Evolutionary conservation across 352 stramenopile genomes (phyloP).

Genomic region (Pythium apleroticum): DNA sequence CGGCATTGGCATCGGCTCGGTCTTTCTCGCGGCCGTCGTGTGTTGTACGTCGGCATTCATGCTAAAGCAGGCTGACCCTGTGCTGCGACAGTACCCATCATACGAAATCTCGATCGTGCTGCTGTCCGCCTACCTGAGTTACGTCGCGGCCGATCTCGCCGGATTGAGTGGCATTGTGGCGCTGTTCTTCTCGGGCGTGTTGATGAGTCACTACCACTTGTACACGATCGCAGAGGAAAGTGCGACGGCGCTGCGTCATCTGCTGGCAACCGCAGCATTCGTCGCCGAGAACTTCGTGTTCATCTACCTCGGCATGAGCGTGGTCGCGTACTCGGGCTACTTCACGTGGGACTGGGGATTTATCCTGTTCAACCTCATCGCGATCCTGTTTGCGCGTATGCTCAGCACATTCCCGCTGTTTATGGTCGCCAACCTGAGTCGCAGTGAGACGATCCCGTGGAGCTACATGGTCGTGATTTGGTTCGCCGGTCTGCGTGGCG

Average conservation of each 20-base stretch:
- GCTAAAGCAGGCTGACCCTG: conserved; percentile 74
- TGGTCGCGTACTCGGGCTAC: conserved; percentile 73
- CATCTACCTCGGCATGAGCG: conserved; percentile 85
- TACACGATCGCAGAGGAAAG: conserved; percentile 82
- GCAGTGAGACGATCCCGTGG: conserved; percentile 62
- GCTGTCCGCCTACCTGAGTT: conserved; percentile 80
- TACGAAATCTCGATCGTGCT: conserved; percentile 89
- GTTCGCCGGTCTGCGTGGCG: conserved; percentile 91
- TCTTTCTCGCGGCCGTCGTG: conserved; percentile 66
- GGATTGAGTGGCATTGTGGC: conserved; percentile 92
- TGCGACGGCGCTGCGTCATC: conserved; percentile 67
- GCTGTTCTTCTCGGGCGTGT: conserved; percentile 92
- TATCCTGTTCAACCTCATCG: conserved; percentile 69
- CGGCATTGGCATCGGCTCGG: conserved; percentile 79
- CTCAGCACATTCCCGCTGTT: conserved; percentile 83
- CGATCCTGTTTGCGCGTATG: conserved; percentile 63
- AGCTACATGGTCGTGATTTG: conserved; percentile 87
- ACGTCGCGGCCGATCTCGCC: conserved; percentile 73
- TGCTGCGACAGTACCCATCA: conserved; percentile 70
- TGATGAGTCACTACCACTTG: conserved; percentile 88
- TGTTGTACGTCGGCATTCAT: conserved; percentile 81
- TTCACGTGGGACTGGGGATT: conserved; percentile 88
- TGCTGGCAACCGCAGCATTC: conserved; percentile 79
- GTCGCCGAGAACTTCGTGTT: conserved; percentile 89
- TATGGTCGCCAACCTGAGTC: conserved; percentile 65